phyloP scores from a whole-genome alignment of 495 filamentous ascomycete species.

The Neurospora sp. region DNA sequence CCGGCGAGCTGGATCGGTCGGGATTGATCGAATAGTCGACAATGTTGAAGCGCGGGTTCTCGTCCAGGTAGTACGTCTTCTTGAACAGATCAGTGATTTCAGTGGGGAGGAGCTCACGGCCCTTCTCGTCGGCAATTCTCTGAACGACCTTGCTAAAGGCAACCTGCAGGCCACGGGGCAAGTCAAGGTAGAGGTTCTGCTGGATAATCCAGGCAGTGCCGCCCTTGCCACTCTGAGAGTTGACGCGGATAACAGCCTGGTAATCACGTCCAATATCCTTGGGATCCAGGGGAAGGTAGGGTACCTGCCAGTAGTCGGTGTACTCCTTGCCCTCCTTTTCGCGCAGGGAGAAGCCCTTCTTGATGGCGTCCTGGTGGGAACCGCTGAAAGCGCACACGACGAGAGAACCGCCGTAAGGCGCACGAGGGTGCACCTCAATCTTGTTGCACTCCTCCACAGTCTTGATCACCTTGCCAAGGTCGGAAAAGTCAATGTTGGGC shows the following conservation, averaged over 20 bases:
- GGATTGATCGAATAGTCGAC: conserved; percentile 88
- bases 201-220: conserved; percentile 93
- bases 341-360: conserved; percentile 82
- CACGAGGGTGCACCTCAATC: conserved; percentile 82
- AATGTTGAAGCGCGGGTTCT: conserved; percentile 73
- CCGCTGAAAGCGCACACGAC: conserved; percentile 87
- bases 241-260: conserved; percentile 96
- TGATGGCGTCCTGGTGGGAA: conserved; percentile 94
- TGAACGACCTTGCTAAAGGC: conserved; percentile 88
- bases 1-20: conserved; percentile 71
- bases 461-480: conserved; percentile 80
- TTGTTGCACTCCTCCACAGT: conserved; percentile 88
- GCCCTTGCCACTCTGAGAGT: conserved; percentile 91
- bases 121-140: conserved; percentile 59
- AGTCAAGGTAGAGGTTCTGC: conserved; percentile 77
- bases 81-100: conserved; percentile 88
- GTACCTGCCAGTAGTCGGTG: conserved; percentile 58
- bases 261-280: conserved; percentile 91
- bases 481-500: conserved; percentile 84
- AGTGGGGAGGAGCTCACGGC: conserved; percentile 67
- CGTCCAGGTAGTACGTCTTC: conserved; percentile 70
- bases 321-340: conserved; percentile 47
- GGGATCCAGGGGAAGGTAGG: conserved; percentile 90
- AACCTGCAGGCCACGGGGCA: conserved; percentile 86
- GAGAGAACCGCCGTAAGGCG: conserved; percentile 82